These are phyloP conservation scores for Pogostemon cablin DNA, from an alignment of 257 asterid genomes.

Conservation along the genomic window DNA sequence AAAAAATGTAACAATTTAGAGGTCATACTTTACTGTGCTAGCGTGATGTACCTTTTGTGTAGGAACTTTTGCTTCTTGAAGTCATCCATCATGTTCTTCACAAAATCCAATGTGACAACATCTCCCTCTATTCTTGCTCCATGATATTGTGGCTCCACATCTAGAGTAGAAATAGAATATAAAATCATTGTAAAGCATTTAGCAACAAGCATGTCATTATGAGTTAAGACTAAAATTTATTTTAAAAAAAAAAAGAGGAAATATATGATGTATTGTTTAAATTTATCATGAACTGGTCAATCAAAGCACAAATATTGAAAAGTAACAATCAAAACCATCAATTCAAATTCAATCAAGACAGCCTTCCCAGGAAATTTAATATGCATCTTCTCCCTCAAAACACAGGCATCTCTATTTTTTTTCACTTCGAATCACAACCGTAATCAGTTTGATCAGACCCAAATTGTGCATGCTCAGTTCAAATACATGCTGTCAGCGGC, in stretches of 20 bases:
- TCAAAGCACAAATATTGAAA: too few species aligned
- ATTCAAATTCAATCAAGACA: too few species aligned
- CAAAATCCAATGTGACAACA: constrained; percentile 84
- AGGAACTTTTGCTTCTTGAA: constrained; percentile 87
- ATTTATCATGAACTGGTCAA: too few species aligned
- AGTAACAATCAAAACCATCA: too few species aligned
- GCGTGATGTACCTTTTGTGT: constrained; percentile 69
- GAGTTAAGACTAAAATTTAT: too few species aligned
- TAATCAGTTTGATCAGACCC: background rate
- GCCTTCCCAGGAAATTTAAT: too few species aligned
- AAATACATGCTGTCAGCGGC: background rate
- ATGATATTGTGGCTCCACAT: constrained; percentile 86
- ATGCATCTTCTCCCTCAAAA: too few species aligned
- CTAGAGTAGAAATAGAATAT: constrained; percentile 56
- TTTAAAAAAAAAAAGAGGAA: too few species aligned
- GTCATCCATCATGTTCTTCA: constrained; percentile 91
- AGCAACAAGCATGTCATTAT: too few species aligned
- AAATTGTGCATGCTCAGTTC: background rate
- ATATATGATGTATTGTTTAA: too few species aligned
- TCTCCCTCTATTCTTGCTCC: constrained; percentile 97
- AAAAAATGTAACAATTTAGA: background rate
- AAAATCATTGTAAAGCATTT: constrained; percentile 7
- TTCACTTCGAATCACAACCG: too few species aligned
- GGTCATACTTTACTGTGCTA: constrained; percentile 7
- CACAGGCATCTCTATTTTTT: too few species aligned